Evolutionary conservation across 495 filamentous ascomycete genomes (phyloP).

Genomic region (Hyphodiscus hymeniophilus): DNA sequence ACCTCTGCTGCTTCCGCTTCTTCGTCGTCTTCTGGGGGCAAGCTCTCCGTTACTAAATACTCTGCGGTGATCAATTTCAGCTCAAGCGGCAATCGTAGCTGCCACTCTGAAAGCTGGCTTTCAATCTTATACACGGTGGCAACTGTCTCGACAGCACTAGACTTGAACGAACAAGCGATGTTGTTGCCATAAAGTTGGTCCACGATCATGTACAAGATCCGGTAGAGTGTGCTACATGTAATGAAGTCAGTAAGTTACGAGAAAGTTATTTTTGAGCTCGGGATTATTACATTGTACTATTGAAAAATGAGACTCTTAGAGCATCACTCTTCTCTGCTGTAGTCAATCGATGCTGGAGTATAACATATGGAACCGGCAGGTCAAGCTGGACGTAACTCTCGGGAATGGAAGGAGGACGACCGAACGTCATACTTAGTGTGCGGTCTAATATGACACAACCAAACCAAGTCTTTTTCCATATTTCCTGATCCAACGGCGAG

Average conservation of each 20-base stretch:
- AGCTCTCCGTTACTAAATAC: too few species aligned
- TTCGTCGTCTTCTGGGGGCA: too few species aligned
- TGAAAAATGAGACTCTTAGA: too few species aligned
- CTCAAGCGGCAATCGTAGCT: not conserved
- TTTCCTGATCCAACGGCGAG: conserved; percentile 29
- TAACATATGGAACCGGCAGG: too few species aligned
- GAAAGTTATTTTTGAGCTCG: too few species aligned
- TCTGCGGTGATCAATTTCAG: not conserved
- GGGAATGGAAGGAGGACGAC: conserved; percentile 29
- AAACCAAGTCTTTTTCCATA: conserved; percentile 32
- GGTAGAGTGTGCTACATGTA: conserved; percentile 7
- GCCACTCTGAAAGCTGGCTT: conserved; percentile 11
- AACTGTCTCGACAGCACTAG: conserved; percentile 1
- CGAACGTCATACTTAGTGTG: conserved; percentile 36
- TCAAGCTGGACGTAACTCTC: conserved; percentile 28
- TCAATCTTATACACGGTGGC: conserved; percentile 1
- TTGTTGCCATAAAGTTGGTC: conserved; percentile 28
- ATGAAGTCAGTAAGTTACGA: not conserved
- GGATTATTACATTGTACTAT: too few species aligned
- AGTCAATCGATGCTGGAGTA: too few species aligned
- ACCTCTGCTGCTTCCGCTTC: too few species aligned
- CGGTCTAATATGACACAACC: conserved; percentile 33
- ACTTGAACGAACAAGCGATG: conserved; percentile 18
- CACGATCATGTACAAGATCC: conserved; percentile 22
- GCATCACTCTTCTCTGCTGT: too few species aligned